phyloP scores from a whole-genome alignment of 164 flowering plant species.

The Tinospora cordifolia region DNA sequence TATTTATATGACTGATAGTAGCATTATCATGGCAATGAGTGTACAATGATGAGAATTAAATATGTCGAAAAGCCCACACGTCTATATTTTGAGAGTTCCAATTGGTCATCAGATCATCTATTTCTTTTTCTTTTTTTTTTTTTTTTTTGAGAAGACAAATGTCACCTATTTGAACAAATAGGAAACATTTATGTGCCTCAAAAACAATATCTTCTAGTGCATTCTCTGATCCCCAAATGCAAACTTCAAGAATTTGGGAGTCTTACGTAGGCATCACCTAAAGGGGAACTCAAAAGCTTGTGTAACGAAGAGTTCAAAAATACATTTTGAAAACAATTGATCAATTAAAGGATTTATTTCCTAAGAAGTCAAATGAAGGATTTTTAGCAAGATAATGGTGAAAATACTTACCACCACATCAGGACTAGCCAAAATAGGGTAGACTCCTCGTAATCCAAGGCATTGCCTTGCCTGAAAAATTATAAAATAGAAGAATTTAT shows the following conservation, averaged over 20 bases:
- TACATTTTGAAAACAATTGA: not conserved
- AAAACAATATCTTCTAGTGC: too few species aligned
- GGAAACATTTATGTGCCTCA: too few species aligned
- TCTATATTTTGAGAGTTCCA: too few species aligned
- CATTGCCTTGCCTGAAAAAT: conserved; percentile 41
- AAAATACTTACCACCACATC: conserved; percentile 24
- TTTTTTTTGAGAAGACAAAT: too few species aligned
- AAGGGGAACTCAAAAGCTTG: not conserved
- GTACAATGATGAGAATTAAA: not conserved
- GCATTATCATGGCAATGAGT: not conserved
- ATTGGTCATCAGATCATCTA: too few species aligned
- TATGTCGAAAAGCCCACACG: too few species aligned
- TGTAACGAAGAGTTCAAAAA: not conserved
- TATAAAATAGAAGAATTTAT: conserved; percentile 3
- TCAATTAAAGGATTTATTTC: not conserved
- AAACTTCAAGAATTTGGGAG: too few species aligned
- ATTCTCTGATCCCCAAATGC: too few species aligned
- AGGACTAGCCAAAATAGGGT: conserved; percentile 38
- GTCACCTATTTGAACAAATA: too few species aligned
- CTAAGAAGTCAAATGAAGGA: not conserved
- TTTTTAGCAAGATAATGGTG: not conserved
- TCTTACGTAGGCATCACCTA: too few species aligned
- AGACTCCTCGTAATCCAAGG: conserved; percentile 41
- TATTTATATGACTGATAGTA: not conserved
- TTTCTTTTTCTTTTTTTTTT: too few species aligned